Conservation (phyloP, 306 rosid species). For the Cucurbita moschata region DNA sequence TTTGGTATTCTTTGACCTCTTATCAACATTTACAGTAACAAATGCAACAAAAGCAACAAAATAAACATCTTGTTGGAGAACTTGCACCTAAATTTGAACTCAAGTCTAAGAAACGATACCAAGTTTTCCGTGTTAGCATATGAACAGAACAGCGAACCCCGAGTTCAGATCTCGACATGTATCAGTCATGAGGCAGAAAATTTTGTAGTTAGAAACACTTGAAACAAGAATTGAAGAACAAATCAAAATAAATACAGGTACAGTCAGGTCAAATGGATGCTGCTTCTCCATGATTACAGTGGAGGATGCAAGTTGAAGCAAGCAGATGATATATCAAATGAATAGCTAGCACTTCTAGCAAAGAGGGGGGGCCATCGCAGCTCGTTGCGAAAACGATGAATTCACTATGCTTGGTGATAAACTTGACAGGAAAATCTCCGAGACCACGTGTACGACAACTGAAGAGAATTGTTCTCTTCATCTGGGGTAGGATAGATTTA, state of each 20-base stretch:
- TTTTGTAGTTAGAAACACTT: background rate
- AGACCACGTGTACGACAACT: background rate
- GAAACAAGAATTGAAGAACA: background rate
- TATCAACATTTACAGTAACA: background rate
- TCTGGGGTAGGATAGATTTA: background rate
- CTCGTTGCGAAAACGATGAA: background rate
- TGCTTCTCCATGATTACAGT: background rate
- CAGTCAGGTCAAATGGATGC: background rate
- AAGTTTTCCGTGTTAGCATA: background rate
- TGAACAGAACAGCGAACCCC: background rate
- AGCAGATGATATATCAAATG: background rate
- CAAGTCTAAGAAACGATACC: background rate
- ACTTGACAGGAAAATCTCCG: background rate
- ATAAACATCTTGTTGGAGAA: background rate
- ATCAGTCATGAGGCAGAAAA: background rate
- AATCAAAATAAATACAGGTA: background rate
- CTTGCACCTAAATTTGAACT: background rate
- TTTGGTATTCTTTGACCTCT: no score
- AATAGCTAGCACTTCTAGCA: background rate
- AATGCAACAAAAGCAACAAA: background rate
- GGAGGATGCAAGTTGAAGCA: background rate
- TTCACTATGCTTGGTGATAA: no score
- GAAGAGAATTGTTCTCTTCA: background rate
- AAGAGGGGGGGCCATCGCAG: background rate
- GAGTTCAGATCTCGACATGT: background rate